Evolutionary conservation across 2,329 filamentous ascomycete genomes (phyloP).

Genomic region (Elsinoe ampelina): DNA sequence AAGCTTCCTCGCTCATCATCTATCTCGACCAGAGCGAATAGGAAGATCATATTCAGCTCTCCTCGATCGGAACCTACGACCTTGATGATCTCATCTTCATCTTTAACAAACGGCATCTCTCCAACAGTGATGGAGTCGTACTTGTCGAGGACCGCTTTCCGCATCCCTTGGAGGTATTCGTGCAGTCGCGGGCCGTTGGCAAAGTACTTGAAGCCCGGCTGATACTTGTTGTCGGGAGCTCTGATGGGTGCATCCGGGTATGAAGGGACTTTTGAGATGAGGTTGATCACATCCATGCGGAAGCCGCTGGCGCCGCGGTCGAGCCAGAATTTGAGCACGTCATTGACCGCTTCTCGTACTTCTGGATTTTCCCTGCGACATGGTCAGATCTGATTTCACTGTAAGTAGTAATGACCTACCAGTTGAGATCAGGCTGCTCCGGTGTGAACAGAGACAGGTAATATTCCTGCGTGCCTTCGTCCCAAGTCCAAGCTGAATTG

Average conservation of each 20-base stretch:
- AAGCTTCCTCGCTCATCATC: constrained; percentile 27
- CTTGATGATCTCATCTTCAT: constrained; percentile 35
- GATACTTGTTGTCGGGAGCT: constrained; percentile 34
- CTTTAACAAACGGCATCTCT: constrained; percentile 48
- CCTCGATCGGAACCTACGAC: constrained; percentile 33
- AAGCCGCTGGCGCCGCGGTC: constrained; percentile 39
- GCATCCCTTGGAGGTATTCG: constrained; percentile 47
- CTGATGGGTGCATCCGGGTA: constrained; percentile 36
- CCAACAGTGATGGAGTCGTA: constrained; percentile 53
- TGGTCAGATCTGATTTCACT: background rate
- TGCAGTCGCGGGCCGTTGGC: constrained; percentile 51
- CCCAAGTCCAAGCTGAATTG: constrained; percentile 37
- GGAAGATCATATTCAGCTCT: constrained; percentile 42
- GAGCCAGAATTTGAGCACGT: constrained; percentile 41
- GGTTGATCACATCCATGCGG: constrained; percentile 41
- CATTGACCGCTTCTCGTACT: constrained; percentile 37
- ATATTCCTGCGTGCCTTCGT: constrained; percentile 39
- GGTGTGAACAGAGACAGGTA: constrained; percentile 40
- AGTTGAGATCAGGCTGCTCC: constrained; percentile 41
- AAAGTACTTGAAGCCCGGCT: constrained; percentile 42
- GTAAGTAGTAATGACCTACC: constrained; percentile 19
- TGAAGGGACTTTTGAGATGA: constrained; percentile 36
- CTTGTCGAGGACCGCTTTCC: constrained; percentile 43
- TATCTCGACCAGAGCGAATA: constrained; percentile 37
- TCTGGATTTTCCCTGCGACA: constrained; percentile 29